These are phyloP conservation scores for Tillandsia leiboldiana DNA, from an alignment of 176 grass and related monocot species.

Conservation along the genomic window DNA sequence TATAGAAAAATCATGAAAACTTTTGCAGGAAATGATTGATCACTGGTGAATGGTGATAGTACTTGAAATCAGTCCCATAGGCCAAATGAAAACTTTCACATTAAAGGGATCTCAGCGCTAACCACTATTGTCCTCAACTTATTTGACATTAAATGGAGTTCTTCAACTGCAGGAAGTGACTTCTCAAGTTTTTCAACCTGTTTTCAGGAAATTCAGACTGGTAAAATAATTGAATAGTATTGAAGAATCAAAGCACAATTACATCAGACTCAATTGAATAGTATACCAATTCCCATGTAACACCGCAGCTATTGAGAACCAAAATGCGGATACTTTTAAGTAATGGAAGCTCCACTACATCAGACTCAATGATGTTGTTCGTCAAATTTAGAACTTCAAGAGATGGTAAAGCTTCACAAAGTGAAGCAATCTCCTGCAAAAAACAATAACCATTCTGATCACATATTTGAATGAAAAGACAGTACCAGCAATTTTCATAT, in stretches of 20 bases:
- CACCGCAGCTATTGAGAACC: constrained; percentile 70
- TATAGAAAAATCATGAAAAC: not conserved
- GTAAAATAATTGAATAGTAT: constrained; percentile 1
- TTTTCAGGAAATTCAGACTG: constrained; percentile 24
- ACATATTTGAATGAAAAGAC: constrained; percentile 5
- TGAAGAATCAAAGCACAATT: constrained; percentile 1
- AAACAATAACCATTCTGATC: not conserved
- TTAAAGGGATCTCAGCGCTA: constrained; percentile 17
- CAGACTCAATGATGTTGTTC: constrained; percentile 66
- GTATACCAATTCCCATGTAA: constrained; percentile 76
- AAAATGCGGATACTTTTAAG: constrained; percentile 49
- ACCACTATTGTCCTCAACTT: constrained; percentile 58
- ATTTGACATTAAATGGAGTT: constrained; percentile 86
- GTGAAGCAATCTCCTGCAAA: constrained; percentile 58
- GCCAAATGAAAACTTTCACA: not conserved
- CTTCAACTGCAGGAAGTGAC: constrained; percentile 44
- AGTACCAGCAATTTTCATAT: too few relatives aligned
- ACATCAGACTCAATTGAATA: constrained; percentile 8
- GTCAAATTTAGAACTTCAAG: constrained; percentile 87
- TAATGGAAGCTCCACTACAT: constrained; percentile 33
- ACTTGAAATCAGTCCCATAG: not conserved
- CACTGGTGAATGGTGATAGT: not conserved
- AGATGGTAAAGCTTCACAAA: constrained; percentile 67
- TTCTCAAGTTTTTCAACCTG: constrained; percentile 74
- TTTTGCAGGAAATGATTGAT: not conserved